Conservation (phyloP, 1,284 basidiomycete genomes). For the Heterobasidion occidentale region DNA sequence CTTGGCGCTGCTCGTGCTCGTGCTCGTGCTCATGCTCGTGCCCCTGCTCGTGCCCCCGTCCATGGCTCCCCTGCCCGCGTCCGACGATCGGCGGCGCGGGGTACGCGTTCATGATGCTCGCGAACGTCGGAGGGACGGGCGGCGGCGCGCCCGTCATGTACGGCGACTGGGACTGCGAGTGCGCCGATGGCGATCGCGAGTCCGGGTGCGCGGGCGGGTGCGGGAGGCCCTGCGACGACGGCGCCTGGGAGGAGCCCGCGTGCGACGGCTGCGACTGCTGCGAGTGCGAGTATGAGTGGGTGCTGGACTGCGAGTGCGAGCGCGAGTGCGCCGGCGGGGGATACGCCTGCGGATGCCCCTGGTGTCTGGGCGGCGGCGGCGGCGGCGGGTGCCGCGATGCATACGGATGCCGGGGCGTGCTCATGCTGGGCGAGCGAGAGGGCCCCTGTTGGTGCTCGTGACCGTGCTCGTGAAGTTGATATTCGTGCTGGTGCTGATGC, state of each 20-base stretch:
- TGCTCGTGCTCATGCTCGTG: slow-evolving; percentile 19
- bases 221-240: too few species aligned
- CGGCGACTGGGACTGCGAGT: slow-evolving; percentile 12
- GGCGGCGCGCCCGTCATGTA: slow-evolving; percentile 22
- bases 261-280: too few species aligned
- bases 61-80: slow-evolving; percentile 12
- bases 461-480: not conserved
- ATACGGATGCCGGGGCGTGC: too few species aligned
- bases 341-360: not conserved
- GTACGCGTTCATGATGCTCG: slow-evolving; percentile 62
- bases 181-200: slow-evolving; percentile 10
- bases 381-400: not conserved
- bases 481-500: not conserved
- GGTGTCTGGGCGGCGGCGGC: not conserved
- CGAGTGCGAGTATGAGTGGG: not conserved
- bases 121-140: slow-evolving; percentile 39
- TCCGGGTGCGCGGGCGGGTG: slow-evolving; percentile 2
- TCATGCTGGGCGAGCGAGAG: not conserved
- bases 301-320: not conserved
- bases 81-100: slow-evolving; percentile 18
- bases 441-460: not conserved
- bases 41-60: slow-evolving; percentile 5
- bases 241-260: too few species aligned
- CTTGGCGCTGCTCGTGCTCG: not conserved
- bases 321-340: not conserved